Conservation (phyloP, 2,329 filamentous ascomycete species). For the Botrytis paeoniae region DNA sequence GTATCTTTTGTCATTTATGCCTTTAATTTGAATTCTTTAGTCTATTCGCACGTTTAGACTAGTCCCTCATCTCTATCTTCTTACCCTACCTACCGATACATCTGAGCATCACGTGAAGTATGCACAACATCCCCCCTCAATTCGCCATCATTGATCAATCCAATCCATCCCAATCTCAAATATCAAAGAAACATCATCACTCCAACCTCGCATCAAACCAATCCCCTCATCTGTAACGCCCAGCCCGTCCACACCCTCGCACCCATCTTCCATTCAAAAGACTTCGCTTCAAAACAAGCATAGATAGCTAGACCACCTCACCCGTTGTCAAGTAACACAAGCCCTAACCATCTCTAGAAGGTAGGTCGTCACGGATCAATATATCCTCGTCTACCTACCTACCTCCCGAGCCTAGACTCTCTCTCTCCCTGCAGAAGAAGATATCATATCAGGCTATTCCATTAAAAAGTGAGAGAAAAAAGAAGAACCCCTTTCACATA, state of each 20-base stretch:
- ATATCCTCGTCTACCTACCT: background rate
- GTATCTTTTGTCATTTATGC: background rate
- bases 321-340: background rate
- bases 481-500: no score
- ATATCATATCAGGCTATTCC: background rate
- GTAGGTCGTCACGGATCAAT: background rate
- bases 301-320: no score
- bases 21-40: background rate
- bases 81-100: background rate
- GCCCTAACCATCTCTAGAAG: conserved; percentile 3
- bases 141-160: background rate
- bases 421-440: background rate
- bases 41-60: background rate
- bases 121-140: background rate
- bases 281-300: background rate
- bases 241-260: background rate
- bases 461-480: no score
- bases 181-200: background rate
- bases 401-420: background rate
- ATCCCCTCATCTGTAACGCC: background rate
- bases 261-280: background rate
- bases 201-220: background rate
- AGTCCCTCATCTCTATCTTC: no score
- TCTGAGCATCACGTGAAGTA: background rate
- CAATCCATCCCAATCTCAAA: background rate